Evolutionary conservation across 345 rosid genomes (phyloP).

Genomic region (Aegle marmelos): DNA sequence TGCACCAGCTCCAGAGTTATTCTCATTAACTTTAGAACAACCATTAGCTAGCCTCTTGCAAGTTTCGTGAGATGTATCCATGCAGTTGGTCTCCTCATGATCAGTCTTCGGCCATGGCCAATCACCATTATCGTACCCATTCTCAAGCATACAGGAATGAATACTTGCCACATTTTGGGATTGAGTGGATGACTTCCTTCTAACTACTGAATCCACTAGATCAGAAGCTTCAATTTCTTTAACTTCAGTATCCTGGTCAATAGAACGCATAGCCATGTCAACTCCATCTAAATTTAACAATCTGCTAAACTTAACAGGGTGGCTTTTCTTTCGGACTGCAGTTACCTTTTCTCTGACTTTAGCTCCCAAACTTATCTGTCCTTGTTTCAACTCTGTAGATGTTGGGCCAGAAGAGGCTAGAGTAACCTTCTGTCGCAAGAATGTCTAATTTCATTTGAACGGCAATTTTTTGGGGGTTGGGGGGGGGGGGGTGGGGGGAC

Average conservation of each 20-base stretch:
- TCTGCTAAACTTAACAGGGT: constrained; percentile 2
- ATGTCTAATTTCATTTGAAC: constrained; percentile 54
- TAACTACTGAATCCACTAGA: constrained; percentile 26
- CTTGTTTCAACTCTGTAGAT: constrained; percentile 35
- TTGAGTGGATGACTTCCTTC: constrained; percentile 16
- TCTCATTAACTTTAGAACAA: constrained; percentile 55
- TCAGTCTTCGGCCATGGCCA: constrained; percentile 25
- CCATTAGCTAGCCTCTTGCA: constrained; percentile 27
- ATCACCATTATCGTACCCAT: constrained; percentile 20
- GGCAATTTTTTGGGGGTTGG: too few relatives aligned
- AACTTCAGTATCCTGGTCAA: constrained; percentile 20
- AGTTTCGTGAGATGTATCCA: constrained; percentile 18
- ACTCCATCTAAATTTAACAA: background rate
- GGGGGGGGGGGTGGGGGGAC: background rate
- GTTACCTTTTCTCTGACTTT: constrained; percentile 27
- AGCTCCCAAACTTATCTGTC: constrained; percentile 27
- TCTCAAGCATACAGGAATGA: constrained; percentile 16
- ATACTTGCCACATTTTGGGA: constrained; percentile 5
- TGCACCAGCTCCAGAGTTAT: constrained; percentile 53
- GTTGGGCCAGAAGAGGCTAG: constrained; percentile 56
- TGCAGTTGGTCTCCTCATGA: constrained; percentile 20
- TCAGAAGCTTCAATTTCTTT: constrained; percentile 30
- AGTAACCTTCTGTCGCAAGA: constrained; percentile 84
- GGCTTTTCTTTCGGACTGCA: constrained; percentile 9
- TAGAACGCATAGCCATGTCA: background rate